Evolutionary conservation across 1,139 yeast genomes (phyloP).

Genomic region (Debaryomyces udenii): DNA sequence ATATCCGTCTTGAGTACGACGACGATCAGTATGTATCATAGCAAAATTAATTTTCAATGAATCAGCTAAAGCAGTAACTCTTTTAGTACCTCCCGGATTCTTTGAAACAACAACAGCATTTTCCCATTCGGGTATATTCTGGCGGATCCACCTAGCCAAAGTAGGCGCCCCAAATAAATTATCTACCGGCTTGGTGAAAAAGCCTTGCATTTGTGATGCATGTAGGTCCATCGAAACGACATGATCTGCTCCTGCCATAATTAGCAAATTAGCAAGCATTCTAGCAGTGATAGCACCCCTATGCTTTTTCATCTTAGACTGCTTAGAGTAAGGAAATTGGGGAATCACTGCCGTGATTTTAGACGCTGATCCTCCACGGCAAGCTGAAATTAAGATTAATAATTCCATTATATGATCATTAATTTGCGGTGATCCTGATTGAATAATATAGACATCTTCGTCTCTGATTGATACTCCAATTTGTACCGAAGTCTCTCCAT

Average conservation of each 20-base stretch:
- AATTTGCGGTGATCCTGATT: constrained; percentile 85
- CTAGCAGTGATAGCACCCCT: constrained; percentile 99
- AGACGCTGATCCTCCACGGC: constrained; percentile 96
- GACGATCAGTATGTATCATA: constrained; percentile 97
- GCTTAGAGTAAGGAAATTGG: constrained; percentile 96
- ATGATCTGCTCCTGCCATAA: constrained; percentile 99
- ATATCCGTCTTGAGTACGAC: constrained; percentile 80
- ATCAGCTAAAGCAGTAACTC: constrained; percentile 97
- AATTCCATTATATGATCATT: constrained; percentile 98
- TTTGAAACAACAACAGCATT: constrained; percentile 89
- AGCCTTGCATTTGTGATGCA: constrained; percentile 99
- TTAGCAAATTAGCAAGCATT: constrained; percentile 91
- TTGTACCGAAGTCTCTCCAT: constrained; percentile 96
- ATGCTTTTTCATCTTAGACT: constrained; percentile 96
- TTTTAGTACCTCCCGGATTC: constrained; percentile 97
- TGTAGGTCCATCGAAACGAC: constrained; percentile 97
- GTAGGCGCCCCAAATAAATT: constrained; percentile 96
- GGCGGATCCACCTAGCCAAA: constrained; percentile 93
- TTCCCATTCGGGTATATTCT: constrained; percentile 79
- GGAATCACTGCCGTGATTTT: constrained; percentile 97
- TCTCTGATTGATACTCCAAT: constrained; percentile 94
- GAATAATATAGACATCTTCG: constrained; percentile 94
- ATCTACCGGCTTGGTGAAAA: constrained; percentile 95
- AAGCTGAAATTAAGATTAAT: constrained; percentile 88
- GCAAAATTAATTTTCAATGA: constrained; percentile 94